These are phyloP conservation scores for Leccinum colubrinum DNA, from an alignment of 1,284 basidiomycete species.

Conservation along the genomic window DNA sequence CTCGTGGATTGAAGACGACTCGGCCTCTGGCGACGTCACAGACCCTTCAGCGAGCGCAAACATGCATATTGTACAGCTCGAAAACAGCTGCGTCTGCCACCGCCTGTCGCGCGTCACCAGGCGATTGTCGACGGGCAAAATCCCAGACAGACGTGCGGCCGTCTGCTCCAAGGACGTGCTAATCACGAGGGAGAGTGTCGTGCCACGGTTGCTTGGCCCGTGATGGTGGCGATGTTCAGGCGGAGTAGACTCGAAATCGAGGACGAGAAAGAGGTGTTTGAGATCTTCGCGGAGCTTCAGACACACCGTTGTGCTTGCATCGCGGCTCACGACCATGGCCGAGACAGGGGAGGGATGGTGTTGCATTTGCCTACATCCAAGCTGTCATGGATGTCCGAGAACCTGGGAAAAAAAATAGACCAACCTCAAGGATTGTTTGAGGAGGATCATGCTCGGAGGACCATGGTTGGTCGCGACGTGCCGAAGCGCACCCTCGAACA, in stretches of 20 bases:
- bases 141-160: constrained; percentile 43
- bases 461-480: constrained; percentile 13
- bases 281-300: constrained; percentile 20
- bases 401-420: background rate
- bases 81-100: constrained; percentile 61
- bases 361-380: constrained; percentile 24
- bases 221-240: background rate
- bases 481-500: constrained; percentile 20
- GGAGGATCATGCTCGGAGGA: constrained; percentile 22
- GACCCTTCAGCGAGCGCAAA: constrained; percentile 34
- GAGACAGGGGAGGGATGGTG: constrained; percentile 10
- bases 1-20: constrained; percentile 7
- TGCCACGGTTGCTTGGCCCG: background rate
- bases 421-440: constrained; percentile 27
- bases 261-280: constrained; percentile 21
- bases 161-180: constrained; percentile 38
- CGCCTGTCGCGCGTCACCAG: constrained; percentile 44
- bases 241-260: constrained; percentile 14
- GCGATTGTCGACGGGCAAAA: constrained; percentile 47
- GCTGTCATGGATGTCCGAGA: background rate
- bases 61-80: constrained; percentile 53
- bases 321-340: constrained; percentile 24
- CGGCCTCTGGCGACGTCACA: constrained; percentile 2
- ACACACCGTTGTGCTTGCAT: constrained; percentile 15
- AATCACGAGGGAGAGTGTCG: constrained; percentile 17